These are phyloP conservation scores for Artemisia argyi DNA, from an alignment of 129 eudicot genomes.

Conservation along the genomic window DNA sequence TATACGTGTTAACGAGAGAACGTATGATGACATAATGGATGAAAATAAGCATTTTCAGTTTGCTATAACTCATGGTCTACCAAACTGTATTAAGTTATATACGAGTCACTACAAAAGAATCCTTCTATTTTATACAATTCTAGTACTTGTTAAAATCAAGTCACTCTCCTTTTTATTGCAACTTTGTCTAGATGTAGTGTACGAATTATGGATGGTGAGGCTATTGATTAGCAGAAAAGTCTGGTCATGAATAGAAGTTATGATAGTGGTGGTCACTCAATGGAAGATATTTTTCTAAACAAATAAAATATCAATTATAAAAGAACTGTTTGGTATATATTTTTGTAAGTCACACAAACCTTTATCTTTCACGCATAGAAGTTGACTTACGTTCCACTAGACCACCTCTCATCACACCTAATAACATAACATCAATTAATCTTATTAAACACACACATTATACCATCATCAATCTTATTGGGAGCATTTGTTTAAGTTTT, in stretches of 20 bases:
- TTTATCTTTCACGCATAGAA: slow-evolving; percentile 2
- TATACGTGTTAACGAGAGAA: background rate
- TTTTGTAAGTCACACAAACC: background rate
- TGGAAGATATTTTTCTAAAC: background rate
- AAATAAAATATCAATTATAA: background rate
- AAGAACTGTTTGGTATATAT: too few relatives aligned
- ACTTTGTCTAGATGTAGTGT: too few relatives aligned
- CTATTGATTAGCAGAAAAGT: background rate
- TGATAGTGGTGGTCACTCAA: background rate
- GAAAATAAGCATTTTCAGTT: background rate
- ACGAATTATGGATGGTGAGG: background rate
- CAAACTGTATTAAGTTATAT: too few relatives aligned
- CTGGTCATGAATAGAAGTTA: background rate
- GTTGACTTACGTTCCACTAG: slow-evolving; percentile 15
- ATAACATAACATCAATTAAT: too few relatives aligned
- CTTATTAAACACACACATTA: too few relatives aligned
- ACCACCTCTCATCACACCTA: slow-evolving; percentile 1
- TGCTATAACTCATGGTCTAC: background rate
- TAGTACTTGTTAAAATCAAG: too few relatives aligned
- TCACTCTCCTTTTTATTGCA: too few relatives aligned
- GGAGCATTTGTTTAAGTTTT: too few relatives aligned
- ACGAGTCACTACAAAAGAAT: too few relatives aligned
- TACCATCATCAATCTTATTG: too few relatives aligned
- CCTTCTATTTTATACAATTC: too few relatives aligned
- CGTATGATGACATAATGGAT: background rate